Evolutionary conservation across 805 yeast genomes (phyloP), one percentile per base, ranked within the genome.

Genomic region (Saccharomycopsis lassenensis): DNA sequence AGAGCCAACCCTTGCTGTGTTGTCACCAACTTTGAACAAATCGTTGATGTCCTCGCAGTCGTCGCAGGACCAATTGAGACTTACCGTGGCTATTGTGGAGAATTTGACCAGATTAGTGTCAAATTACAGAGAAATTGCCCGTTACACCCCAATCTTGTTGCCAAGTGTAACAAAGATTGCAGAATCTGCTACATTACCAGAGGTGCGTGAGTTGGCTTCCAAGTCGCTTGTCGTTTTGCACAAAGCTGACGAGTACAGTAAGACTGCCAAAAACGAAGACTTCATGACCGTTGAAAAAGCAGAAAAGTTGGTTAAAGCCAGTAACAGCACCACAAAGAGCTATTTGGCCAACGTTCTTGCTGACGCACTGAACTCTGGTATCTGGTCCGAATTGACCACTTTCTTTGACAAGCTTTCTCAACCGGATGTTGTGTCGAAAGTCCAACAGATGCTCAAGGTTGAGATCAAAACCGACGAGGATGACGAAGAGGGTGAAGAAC

Each of bases 51-150:
- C 81, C 64, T 73, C 89, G 26, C 78, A 94, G 1, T 79, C 93
- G 3, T 80, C 96, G 14, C 95, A 91, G 62, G 97, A 89, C 56
- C 94, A 89, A 58, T 71, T 91, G 50, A 83, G 98, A 64, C 95
- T 87, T 63, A 83, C 97, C 5, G 96, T 89, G 47, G 84, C 86
- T 44, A 95, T 89, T 43, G 81, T 91, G 31, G 98, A 89, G 62
- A 89, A 89, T 63, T 69, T 89, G 65, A 89, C 97, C 20, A 76
- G 97, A 61, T 70, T 89, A 57, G 97, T 89, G 33, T 89, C 87
- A 64, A 84, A 89, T 65, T 82, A 85, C 52, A 69, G 83, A 50
- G 97, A 89, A 62, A 86, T 91, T 54, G 93, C 82, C 58, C 66
- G 74, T 24, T 89, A 73, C 54, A 81, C 91, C 48, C 96, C 97